Conservation (phyloP, 2,329 filamentous ascomycete genomes). For the Fusarium palustre region DNA sequence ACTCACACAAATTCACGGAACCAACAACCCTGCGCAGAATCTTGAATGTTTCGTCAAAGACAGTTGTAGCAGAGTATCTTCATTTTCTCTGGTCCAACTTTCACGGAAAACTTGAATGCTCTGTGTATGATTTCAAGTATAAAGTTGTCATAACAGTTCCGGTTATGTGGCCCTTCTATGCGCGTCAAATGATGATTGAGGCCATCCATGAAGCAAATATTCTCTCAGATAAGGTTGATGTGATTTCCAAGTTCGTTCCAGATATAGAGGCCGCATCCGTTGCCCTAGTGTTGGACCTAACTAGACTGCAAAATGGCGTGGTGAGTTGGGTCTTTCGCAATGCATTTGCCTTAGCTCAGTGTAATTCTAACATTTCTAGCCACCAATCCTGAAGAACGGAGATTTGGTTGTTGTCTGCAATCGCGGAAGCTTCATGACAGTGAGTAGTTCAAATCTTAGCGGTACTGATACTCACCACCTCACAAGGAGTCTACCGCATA, state of each 20-base stretch:
- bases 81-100: background rate
- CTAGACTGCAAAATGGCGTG: no score
- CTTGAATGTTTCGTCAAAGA: background rate
- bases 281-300: background rate
- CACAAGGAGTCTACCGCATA: background rate
- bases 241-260: background rate
- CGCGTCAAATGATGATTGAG: background rate
- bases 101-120: background rate
- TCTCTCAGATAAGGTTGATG: background rate
- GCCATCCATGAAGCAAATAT: background rate
- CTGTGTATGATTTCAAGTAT: background rate
- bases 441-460: background rate
- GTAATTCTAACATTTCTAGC: background rate
- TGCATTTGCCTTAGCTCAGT: accelerated
- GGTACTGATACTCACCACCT: background rate
- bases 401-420: background rate
- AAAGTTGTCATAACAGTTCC: background rate
- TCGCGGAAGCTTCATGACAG: background rate
- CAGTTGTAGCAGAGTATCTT: background rate
- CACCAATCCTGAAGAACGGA: background rate
- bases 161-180: background rate
- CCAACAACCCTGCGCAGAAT: accelerated
- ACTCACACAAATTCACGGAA: background rate
- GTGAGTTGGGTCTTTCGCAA: background rate
- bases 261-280: slow-evolving; percentile 4